Evolutionary conservation across 192 early-diverging fungal species (phyloP).

Genomic region (Podila minutissima): DNA sequence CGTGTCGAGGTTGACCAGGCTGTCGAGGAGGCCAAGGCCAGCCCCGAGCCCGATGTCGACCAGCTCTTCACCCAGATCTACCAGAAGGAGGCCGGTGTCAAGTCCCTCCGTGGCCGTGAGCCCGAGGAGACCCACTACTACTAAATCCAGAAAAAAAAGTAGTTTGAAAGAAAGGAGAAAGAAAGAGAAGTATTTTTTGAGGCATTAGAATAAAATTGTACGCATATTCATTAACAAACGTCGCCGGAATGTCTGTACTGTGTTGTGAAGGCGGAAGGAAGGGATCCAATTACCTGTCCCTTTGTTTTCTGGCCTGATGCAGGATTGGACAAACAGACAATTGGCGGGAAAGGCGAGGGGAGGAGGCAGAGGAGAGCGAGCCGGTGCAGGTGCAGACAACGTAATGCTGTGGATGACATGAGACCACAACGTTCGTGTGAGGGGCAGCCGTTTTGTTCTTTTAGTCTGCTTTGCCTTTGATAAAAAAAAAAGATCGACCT

Average conservation of each 20-base stretch:
- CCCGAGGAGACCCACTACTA: constrained; percentile 70
- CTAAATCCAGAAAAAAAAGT: constrained; percentile 2
- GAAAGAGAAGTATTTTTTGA: not conserved
- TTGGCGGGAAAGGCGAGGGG: too few species aligned
- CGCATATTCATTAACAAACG: too few species aligned
- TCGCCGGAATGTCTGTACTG: too few species aligned
- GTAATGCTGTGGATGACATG: not conserved
- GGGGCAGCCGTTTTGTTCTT: too few species aligned
- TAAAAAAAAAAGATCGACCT: too few species aligned
- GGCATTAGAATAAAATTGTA: too few species aligned
- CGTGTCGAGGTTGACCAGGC: constrained; percentile 88
- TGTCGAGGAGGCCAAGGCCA: constrained; percentile 82
- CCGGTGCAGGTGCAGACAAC: not conserved
- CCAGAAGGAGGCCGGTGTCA: constrained; percentile 77
- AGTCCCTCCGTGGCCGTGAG: constrained; percentile 83
- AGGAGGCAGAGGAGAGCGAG: not conserved
- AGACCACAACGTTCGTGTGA: not conserved
- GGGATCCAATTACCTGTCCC: too few species aligned
- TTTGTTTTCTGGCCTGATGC: too few species aligned
- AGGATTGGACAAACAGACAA: too few species aligned
- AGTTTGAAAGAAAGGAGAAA: not conserved
- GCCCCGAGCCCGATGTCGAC: constrained; percentile 71
- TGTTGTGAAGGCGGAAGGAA: too few species aligned
- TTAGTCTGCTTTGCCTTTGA: too few species aligned
- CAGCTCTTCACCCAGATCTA: constrained; percentile 91